Base-by-base conservation (phyloP, 2,329 filamentous ascomycete genomes). In the Microsporum canis region DNA sequence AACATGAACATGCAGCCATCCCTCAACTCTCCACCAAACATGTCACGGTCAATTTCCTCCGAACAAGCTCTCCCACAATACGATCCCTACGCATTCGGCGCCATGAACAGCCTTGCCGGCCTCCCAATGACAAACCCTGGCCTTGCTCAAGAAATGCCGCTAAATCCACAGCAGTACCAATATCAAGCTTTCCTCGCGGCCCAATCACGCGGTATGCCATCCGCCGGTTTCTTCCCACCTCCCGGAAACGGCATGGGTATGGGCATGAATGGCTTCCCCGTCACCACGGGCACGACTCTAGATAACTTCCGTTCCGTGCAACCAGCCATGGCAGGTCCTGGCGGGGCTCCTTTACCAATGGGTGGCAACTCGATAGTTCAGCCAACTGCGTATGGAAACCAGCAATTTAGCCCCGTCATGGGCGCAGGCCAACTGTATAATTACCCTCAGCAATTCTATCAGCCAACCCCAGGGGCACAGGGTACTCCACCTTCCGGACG, bases 111-210 rank as follows among this genome's bases (percentile, higher is more conserved):
- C 31, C 62, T 71, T 3, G 72, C 72, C 59, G 69, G 69, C 43
- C 41, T 66, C 29, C 55, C 57, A n/a, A 62, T 60, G 58, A 57
- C 60, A 23, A 62, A 61, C 43, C 61, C 68, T 60, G 71, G 68
- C 6, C 77, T 73, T 61, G 65, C 69, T 31, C 75, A 74, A 61
- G 76, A 77, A 41, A 66, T 74, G 60, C 67, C 72, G 53, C 69
- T 80, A 53, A 73, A 72, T 14, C 77, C 76, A 55, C 79, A 81
- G 61, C 79, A 82, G 66, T 68, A 82, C 34, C 83, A 84, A 67
- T 85, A 84, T 66, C 83, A 84, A 68, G 75, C 76, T 38, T 78
- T 82, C 66, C 71, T 82, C 29, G 78, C 79, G 51, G 68, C 78
- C 62, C 73, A 79, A 66, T 68, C 71, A 6, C 75, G 76, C 27